Conservation (phyloP, 2,329 filamentous ascomycete species). For the Arthroderma uncinatum region DNA sequence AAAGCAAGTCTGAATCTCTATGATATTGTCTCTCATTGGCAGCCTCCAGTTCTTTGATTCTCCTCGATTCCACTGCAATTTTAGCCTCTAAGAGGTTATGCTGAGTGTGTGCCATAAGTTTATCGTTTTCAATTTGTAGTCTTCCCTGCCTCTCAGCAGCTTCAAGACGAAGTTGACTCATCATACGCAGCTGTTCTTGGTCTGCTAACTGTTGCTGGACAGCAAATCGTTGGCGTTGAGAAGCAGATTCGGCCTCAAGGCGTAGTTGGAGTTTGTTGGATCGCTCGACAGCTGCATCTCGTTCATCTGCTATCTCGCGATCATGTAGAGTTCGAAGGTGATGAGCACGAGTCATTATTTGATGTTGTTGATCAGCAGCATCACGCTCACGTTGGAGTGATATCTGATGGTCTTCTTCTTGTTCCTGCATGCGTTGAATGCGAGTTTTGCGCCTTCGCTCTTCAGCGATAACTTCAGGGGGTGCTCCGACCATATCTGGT, state of each 20-base stretch:
- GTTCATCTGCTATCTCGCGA: constrained; percentile 13
- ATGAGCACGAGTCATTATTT: constrained; percentile 11
- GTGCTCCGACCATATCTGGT: constrained; percentile 16
- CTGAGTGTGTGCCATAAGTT: constrained; percentile 9
- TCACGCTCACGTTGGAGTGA: constrained; percentile 10
- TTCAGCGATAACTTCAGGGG: constrained; percentile 13
- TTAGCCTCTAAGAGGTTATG: constrained; percentile 12
- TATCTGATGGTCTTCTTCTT: constrained; percentile 15
- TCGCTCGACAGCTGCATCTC: constrained; percentile 8
- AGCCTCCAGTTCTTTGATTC: constrained; percentile 13
- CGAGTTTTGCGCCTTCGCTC: constrained; percentile 11
- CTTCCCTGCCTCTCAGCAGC: constrained; percentile 8
- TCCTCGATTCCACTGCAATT: constrained; percentile 9
- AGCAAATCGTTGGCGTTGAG: constrained; percentile 9
- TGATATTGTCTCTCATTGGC: constrained; percentile 15
- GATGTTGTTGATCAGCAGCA: constrained; percentile 10
- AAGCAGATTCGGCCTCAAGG: constrained; percentile 12
- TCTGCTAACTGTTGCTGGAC: constrained; percentile 10
- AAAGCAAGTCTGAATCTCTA: constrained; percentile 13
- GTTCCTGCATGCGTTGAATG: constrained; percentile 11
- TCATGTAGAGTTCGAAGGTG: constrained; percentile 13
- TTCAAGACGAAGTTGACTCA: constrained; percentile 13
- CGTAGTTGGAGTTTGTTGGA: constrained; percentile 12
- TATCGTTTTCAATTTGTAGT: constrained; percentile 12
- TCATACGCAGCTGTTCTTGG: constrained; percentile 10